Evolutionary conservation across 768 basidiomycete species (phyloP).

Genomic region (Pluteus cervinus): DNA sequence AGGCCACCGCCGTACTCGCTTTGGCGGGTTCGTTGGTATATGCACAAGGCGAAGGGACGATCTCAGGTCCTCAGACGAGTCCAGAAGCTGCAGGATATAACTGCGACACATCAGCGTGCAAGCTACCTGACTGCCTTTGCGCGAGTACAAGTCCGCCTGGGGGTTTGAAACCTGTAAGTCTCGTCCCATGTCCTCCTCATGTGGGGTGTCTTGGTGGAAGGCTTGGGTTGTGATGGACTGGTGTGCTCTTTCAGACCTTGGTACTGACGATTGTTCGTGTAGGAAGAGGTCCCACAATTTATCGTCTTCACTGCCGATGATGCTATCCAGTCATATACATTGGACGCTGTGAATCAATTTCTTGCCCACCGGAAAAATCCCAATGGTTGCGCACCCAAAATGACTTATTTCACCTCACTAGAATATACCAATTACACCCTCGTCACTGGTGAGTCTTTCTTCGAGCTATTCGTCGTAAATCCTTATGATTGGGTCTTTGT

Average conservation of each 20-base stretch:
- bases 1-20: too few species aligned
- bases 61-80: constrained; percentile 49
- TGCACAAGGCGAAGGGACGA: constrained; percentile 52
- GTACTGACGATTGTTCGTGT: constrained; percentile 5
- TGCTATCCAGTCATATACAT: constrained; percentile 71
- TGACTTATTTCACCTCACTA: constrained; percentile 72
- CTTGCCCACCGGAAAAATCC: constrained; percentile 70
- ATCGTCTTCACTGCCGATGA: constrained; percentile 74
- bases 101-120: constrained; percentile 59
- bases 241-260: not conserved
- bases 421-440: constrained; percentile 74
- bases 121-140: constrained; percentile 67
- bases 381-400: constrained; percentile 68
- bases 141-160: constrained; percentile 72
- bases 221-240: not conserved
- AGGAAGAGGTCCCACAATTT: constrained; percentile 61
- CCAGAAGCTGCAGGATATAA: constrained; percentile 58
- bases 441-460: constrained; percentile 40
- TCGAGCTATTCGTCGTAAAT: too few species aligned
- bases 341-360: constrained; percentile 71
- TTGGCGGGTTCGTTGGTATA: too few species aligned
- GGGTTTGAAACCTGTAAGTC: constrained; percentile 55
- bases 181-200: not conserved
- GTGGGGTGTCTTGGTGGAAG: not conserved
- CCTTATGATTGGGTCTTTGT: constrained; percentile 7